Evolutionary conservation across 495 filamentous ascomycete genomes (phyloP), one percentile per base, ranked within the genome.

Genomic region (Xylona heveae): DNA sequence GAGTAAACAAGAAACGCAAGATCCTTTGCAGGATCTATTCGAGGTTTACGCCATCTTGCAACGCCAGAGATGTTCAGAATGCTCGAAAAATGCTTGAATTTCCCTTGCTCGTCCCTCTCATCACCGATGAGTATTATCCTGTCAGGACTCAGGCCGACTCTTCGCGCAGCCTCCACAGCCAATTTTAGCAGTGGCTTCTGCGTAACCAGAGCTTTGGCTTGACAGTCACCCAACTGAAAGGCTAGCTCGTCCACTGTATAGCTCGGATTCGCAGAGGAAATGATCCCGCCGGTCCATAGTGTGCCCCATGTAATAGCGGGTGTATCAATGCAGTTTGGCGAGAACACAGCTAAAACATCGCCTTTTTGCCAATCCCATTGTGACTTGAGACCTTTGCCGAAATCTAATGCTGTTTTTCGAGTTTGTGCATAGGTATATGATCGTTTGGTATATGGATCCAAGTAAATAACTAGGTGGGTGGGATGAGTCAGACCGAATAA

Each of bases 171-270:
- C 24, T 69, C 56, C 9, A 46, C 46, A 4, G 73, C 85, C 1
- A 58, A 59, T 5, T 63, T 43, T 1, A 91, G 55, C 32, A 72
- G 57, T 0, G 71, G 49, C 5, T 58, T 42, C 38, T 80, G 76
- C 0, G 88, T 95, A 3, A 74, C 64, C 14, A 95, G 49, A 1
- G 59, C 80, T 43, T 73, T 82, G 19, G 81, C 82, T 1, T 66
- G 62, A 0, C 78, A 73, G 49, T 90, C 75, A 42, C 74, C 69
- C 37, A 95, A 64, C 50, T 94, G 88, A 48, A 78, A 90, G 12
- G 76, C 74, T 9, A 95, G 62, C 47, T 95, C 85, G 5, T 91
- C 71, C 15, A 59, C 66, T 1, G 75, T 90, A 52, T 94, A 94
- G 1, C 66, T 65, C 15, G 88, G 84, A 47, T 94, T 94, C 7